Conservation (phyloP, 2,329 filamentous ascomycete species). For the Alternaria sp. region DNA sequence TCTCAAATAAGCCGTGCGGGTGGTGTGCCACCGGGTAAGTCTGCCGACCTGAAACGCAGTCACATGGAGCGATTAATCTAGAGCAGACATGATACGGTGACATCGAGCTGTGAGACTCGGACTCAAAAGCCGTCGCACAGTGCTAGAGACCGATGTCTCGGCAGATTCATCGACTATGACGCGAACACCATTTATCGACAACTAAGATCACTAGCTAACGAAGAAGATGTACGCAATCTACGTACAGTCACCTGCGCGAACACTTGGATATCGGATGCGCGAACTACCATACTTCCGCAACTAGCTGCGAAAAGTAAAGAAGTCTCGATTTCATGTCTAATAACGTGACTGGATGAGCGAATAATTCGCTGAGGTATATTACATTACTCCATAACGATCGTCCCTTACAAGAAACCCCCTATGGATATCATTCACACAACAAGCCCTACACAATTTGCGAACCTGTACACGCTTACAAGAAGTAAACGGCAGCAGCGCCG, state of each 20-base stretch:
- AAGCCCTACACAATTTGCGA: not conserved
- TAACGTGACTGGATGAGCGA: not conserved
- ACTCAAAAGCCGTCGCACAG: not conserved
- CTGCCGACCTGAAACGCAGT: not conserved
- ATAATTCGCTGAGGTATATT: slow-evolving; percentile 2
- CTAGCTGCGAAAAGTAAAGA: not conserved
- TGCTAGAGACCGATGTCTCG: not conserved
- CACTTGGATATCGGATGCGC: not conserved
- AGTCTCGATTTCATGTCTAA: not conserved
- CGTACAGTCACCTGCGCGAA: not conserved
- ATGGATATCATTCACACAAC: not conserved
- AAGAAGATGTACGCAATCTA: not conserved
- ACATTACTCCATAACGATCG: slow-evolving; percentile 12
- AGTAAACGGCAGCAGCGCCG: slow-evolving; percentile 51
- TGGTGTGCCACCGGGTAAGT: not conserved
- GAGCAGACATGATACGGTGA: not conserved
- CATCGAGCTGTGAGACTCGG: not conserved
- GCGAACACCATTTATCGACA: not conserved
- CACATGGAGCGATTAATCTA: not conserved
- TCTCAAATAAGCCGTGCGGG: not conserved
- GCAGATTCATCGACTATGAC: not conserved
- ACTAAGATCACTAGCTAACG: not conserved
- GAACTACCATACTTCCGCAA: not conserved
- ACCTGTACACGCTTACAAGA: slow-evolving; percentile 16
- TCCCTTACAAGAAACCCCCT: not conserved